Base-by-base conservation (phyloP, 257 asterid species). In the Plantago major region DNA sequence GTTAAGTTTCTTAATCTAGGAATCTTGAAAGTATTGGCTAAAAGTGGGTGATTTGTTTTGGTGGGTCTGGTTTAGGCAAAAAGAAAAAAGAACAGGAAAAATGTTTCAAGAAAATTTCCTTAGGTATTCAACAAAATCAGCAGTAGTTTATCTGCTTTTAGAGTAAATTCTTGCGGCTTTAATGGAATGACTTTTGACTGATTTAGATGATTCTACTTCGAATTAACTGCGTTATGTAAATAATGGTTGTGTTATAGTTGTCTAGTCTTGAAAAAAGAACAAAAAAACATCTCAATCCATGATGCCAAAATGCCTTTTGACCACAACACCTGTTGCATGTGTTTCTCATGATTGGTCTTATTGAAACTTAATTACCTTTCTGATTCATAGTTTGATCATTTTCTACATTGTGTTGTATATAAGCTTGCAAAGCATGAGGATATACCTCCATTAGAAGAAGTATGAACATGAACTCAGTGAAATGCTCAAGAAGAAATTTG, bases 111-210 rank as follows among this genome's bases (percentile, higher is more conserved):
- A 63, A 33, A 33, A 56, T 47, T 54, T 65, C 67, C 64, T 62
- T 64, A 28, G 63, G 43, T 63, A 58, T 71, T 53, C 71, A 28
- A 43, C 42, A 28, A 22, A 7, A 65, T 59, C 52, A 53, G 60
- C 64, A 62, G 71, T 75, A 68, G 58, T 26, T 52, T 33, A 3
- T 52, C 68, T 64, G 53, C 60, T 22, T 69, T 65, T 58, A 18
- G 66, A 58, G 22, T 55, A 65, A 72, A 79, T 55, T 75, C 65
- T 67, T 73, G 62, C 57, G 65, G 62, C 66, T 63, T 67, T 68
- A 62, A 62, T 60, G 74, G 64, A 47, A 46, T 61, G 71, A 65
- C 68, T 56, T 52, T 67, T 60, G 70, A 58, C 80, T 47, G 62
- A 44, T 37, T 57, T 58, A 56, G 53, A 62, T 51, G 55, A 49